Evolutionary conservation across 169 alveolate species (phyloP), one percentile per base, ranked within the genome.

Genomic region (Eimeria maxima): DNA sequence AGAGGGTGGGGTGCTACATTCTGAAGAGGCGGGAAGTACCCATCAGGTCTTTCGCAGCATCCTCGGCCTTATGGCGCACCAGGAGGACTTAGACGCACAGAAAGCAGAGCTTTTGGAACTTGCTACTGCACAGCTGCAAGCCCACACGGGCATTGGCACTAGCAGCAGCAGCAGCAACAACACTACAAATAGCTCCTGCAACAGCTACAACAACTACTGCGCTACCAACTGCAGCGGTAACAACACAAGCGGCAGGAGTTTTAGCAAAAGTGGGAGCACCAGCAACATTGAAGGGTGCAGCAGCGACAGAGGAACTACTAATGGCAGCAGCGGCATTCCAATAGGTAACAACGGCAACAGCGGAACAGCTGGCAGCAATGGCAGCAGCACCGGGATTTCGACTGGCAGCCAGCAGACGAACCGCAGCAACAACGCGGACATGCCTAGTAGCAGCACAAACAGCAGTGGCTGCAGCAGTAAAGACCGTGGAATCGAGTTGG

Each of bases 391-490:
- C 86, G 38, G 57, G 27, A 74, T 8, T 6, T 7, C n/a, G 10
- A 18, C 38, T 55, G 20, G 86, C 86, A 74, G 8, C 55, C n/a
- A 38, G 27, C 8, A 13, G 22, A 11, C 7, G 38, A 74, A 11
- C 45, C 22, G 42, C 90, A 20, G 47, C 71, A 81, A 71, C 90
- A 81, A 71, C 90, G 24, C 33, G 29, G 78, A 22, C 57, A 74
- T 24, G 81, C 47, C 45, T 71, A 33, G 81, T 33, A 13, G 89
- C 89, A 22, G 89, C 47, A 44, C 18, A 20, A 44, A 6, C 42
- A 20, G 67, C 10, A 73, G 29, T 38, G 18, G 83, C 89, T 16
- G 22, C 65, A 78, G 89, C 89, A 78, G 89, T 18, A 44, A 50
- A 20, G 8, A 13, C 44, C 7, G 42, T 6, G n/a, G 55, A 55